These are phyloP conservation scores for Saccharomycopsis fibuligera DNA, from an alignment of 805 yeast genomes.

Conservation along the genomic window DNA sequence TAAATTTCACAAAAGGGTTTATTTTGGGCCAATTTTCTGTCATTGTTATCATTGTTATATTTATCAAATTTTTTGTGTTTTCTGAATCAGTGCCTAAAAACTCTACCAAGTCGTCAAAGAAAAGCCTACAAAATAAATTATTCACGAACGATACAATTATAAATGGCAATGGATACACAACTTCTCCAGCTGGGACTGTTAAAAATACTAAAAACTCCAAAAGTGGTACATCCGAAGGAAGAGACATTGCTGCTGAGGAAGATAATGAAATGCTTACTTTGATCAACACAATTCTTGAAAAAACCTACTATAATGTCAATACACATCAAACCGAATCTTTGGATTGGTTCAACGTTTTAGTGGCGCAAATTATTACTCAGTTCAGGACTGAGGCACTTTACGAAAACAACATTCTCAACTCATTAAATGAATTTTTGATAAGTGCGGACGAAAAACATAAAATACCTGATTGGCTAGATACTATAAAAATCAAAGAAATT, in stretches of 20 bases:
- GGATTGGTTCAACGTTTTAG: conserved; percentile 93
- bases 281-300: conserved; percentile 61
- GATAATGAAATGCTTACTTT: conserved; percentile 24
- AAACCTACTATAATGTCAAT: conserved; percentile 86
- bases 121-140: conserved; percentile 24
- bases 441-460: conserved; percentile 41
- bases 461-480: conserved; percentile 76
- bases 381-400: conserved; percentile 82
- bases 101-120: conserved; percentile 30
- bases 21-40: conserved; percentile 71
- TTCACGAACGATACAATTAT: conserved; percentile 23
- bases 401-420: conserved; percentile 78
- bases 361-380: conserved; percentile 86
- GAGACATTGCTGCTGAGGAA: conserved; percentile 14
- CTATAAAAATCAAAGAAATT: conserved; percentile 73
- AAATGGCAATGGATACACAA: conserved; percentile 15
- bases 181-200: conserved; percentile 10
- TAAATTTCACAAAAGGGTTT: conserved; percentile 61
- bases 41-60: conserved; percentile 52
- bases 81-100: conserved; percentile 49
- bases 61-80: conserved; percentile 71
- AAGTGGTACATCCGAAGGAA: conserved; percentile 11
- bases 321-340: conserved; percentile 84
- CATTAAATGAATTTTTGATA: conserved; percentile 60
- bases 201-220: conserved; percentile 24